These are phyloP conservation scores for Colletotrichum gloeosporioides DNA, from an alignment of 2,329 filamentous ascomycete genomes.

Conservation along the genomic window DNA sequence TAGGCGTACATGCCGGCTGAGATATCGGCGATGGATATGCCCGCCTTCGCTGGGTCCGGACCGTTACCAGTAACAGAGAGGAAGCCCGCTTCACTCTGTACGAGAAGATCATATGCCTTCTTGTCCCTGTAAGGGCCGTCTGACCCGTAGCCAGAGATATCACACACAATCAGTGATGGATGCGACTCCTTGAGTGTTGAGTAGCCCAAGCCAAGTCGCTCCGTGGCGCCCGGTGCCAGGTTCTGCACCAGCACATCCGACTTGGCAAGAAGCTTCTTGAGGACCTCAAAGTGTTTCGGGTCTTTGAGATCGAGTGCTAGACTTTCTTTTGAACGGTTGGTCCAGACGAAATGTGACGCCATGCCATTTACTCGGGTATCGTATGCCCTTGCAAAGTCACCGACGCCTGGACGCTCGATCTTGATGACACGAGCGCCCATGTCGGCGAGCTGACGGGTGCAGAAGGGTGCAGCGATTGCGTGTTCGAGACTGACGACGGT, in stretches of 20 bases:
- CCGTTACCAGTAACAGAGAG: constrained; percentile 54
- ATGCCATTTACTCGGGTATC: constrained; percentile 55
- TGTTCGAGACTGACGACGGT: constrained; percentile 59
- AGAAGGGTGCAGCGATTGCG: constrained; percentile 60
- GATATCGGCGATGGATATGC: constrained; percentile 61
- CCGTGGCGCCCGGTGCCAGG: constrained; percentile 53
- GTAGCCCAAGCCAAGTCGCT: constrained; percentile 52
- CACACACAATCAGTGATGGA: constrained; percentile 55
- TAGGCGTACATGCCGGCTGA: constrained; percentile 58
- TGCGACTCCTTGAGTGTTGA: constrained; percentile 45
- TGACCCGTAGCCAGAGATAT: constrained; percentile 58
- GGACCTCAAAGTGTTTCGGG: constrained; percentile 41
- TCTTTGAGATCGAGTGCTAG: constrained; percentile 55
- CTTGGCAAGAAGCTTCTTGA: constrained; percentile 47
- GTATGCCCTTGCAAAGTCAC: constrained; percentile 58
- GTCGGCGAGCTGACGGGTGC: constrained; percentile 59
- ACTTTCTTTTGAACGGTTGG: constrained; percentile 59
- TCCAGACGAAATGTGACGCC: constrained; percentile 61
- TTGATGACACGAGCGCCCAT: constrained; percentile 61
- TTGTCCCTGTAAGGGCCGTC: constrained; percentile 57
- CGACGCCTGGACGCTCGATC: constrained; percentile 54
- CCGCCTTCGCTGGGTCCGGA: constrained; percentile 52
- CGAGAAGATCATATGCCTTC: constrained; percentile 61
- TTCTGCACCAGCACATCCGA: constrained; percentile 61
- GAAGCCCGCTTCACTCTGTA: constrained; percentile 60